Evolutionary conservation across 2,329 filamentous ascomycete genomes (phyloP), one percentile per base, ranked within the genome.

Genomic region (Sporothrix euskadiensis): DNA sequence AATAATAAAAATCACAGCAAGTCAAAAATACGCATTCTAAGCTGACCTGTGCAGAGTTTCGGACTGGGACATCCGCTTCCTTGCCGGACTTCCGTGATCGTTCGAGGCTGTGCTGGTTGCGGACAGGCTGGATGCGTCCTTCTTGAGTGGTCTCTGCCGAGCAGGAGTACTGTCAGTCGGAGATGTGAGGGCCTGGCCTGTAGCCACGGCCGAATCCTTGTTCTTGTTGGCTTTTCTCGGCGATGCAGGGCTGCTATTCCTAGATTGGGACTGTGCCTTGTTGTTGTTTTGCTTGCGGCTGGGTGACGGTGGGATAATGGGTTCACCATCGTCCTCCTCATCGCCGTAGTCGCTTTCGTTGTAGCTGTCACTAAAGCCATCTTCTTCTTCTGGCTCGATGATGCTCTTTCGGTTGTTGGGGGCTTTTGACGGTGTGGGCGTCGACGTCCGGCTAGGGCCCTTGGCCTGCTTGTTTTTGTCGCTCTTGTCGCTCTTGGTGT

Each of bases 1-100:
- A 47, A 30, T 16, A 30, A 63, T 4, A 44, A 70, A 7, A 70
- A 59, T 52, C 44, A 52, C 47, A 83, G 16, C 30, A 39, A 49
- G 19, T 56, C 47, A 69, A n/a, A 49, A 35, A 59, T n/a, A 35
- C 19, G 57, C 35, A 39, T 41, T 49, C 71, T 59, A 72, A 1
- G 63, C 16, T 26, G 63, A 52, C 71, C 19, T 30, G 22, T 47
- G 26, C n/a, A 8, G 63, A 44, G 32, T 52, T 4, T 49, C 52
- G 19, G 32, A 22, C 56, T 44, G 26, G 5, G 32, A 39, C 35
- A 65, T 30, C 52, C 44, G 47, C 26, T 68, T 68, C 32, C 59
- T 14, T 47, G 32, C n/a, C 19, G 63, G 44, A 41, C 44, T 69
- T 4, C 47, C 63, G 10, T 47, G 44, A 41, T 32, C 39, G 19